Conservation (phyloP, 139 green algal genomes). For the Dunaliella sp. region DNA sequence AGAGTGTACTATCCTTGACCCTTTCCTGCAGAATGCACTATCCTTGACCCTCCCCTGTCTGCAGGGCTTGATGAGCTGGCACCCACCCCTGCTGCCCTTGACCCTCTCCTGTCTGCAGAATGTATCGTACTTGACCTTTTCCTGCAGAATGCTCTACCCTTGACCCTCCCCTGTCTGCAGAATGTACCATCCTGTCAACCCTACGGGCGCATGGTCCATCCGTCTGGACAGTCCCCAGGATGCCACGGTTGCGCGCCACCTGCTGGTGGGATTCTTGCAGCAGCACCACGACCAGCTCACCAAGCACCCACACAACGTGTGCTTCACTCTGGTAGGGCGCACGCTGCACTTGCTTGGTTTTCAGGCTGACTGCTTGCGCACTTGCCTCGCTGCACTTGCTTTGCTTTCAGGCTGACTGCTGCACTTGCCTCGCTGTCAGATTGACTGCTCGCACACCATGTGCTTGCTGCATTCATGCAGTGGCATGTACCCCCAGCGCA, state of each 20-base stretch:
- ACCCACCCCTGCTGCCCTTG: neutral
- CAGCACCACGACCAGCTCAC: slow-evolving; percentile 32
- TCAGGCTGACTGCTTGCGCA: too few species aligned
- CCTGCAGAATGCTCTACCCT: too few species aligned
- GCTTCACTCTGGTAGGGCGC: slow-evolving; percentile 31
- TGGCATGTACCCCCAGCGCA: too few species aligned
- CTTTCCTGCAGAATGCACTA: neutral
- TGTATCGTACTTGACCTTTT: slow-evolving; percentile 3
- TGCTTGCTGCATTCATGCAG: too few species aligned
- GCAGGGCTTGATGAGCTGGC: neutral
- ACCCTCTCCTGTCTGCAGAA: neutral
- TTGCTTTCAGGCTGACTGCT: too few species aligned
- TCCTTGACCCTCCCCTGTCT: neutral
- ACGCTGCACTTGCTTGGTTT: too few species aligned
- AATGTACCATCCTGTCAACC: slow-evolving; percentile 17
- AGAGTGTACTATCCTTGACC: slow-evolving; percentile 5
- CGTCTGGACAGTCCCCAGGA: slow-evolving; percentile 6
- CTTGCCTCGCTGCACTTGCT: too few species aligned
- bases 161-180: neutral
- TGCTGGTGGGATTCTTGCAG: slow-evolving; percentile 13
- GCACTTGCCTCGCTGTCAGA: too few species aligned
- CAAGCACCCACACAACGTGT: slow-evolving; percentile 29
- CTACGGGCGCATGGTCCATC: slow-evolving; percentile 14
- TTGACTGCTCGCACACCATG: too few species aligned
- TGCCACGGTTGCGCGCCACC: neutral